Base-by-base conservation (phyloP, 1,284 basidiomycete genomes). In the Polyporus tsugae region DNA sequence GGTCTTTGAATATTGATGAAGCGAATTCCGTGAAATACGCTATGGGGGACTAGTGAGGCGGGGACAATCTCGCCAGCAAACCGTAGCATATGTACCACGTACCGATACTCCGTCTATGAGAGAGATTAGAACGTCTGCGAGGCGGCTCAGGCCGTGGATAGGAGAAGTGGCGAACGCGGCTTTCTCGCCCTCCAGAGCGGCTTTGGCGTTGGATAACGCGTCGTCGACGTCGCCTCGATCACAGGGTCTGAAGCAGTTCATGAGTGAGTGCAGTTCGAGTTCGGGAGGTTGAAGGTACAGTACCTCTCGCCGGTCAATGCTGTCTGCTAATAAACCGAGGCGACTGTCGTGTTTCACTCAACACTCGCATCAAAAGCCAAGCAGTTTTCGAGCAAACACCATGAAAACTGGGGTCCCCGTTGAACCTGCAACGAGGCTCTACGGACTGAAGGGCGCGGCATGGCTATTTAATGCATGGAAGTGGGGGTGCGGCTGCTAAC, bases 61-160 rank as follows among this genome's bases (percentile, higher is more conserved):
- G 15, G 17, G 11, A 39, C 13, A 4, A 22, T 17, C 7, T 22
- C n/a, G 35, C 6, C 35, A 38, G 35, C 4, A 17, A 35, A 10
- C 38, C 22, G 4, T 29, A 25, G 22, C n/a, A n/a, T 6, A 39
- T 5, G 11, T 6, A 6, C 13, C n/a, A 17, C 58, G 6, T 29
- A 60, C 58, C 38, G 13, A 39, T 29, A 60, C 13, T 39, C 38
- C 36, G 38, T 60, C 58, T 41, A 60, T 60, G 19, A 60, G 38
- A 25, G 38, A 38, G 6, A 41, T 15, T 25, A 60, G 38, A 7
- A 36, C 38, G 38, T 39, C 38, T 11, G 58, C 19, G 22, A 60
- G 36, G 36, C 6, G n/a, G 58, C 38, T 41, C n/a, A 60, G 38
- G 38, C 58, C 58, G 13, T 6, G 36, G 38, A 60, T 39, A 13